Evolutionary conservation across 352 stramenopile species (phyloP).

Genomic region (Aphanomyces invadans): DNA sequence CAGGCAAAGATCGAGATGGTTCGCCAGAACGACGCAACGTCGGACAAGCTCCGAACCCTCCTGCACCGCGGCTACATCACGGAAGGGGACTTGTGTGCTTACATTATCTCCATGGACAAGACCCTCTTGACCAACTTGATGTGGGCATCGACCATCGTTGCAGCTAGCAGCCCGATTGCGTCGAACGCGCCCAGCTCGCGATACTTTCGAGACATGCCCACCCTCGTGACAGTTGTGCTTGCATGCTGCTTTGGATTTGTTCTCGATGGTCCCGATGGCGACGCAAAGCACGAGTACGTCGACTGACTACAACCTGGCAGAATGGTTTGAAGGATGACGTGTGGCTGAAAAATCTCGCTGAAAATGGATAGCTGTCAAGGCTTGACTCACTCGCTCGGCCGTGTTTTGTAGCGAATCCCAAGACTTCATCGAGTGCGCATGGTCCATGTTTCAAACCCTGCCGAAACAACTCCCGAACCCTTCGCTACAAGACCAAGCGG

Average conservation of each 20-base stretch:
- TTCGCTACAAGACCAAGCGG: not conserved
- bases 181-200: not conserved
- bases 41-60: not conserved
- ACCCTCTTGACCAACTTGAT: not conserved
- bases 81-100: not conserved
- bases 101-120: not conserved
- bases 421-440: constrained; percentile 15
- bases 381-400: not conserved
- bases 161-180: not conserved
- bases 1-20: not conserved
- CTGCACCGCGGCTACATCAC: not conserved
- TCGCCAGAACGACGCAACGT: not conserved
- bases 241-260: constrained; percentile 18
- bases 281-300: not conserved
- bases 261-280: not conserved
- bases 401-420: not conserved
- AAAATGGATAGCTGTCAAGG: too few relatives aligned
- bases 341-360: too few relatives aligned
- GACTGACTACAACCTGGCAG: not conserved
- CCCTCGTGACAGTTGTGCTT: not conserved
- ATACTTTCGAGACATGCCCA: not conserved
- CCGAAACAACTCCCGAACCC: not conserved
- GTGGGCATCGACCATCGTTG: not conserved
- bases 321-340: not conserved
- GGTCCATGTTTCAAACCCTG: constrained; percentile 20